Evolutionary conservation across 345 rosid genomes (phyloP).

Genomic region (Mangifera indica): DNA sequence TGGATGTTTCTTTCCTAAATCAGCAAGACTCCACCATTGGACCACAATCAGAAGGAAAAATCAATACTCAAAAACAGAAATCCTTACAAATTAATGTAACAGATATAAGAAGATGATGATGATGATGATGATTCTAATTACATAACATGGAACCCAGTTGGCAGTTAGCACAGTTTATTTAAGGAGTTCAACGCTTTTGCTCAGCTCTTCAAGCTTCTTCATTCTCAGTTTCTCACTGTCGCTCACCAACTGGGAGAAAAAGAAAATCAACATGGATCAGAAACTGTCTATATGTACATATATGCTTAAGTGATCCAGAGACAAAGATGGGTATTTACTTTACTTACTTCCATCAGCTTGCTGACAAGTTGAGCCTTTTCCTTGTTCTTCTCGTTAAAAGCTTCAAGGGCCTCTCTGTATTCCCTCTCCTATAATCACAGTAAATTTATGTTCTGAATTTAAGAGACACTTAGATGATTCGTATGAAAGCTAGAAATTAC

Average conservation of each 20-base stretch:
- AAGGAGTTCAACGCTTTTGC: slow-evolving; percentile 57
- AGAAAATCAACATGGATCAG: not conserved
- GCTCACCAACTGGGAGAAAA: slow-evolving; percentile 50
- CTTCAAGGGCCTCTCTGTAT: slow-evolving; percentile 82
- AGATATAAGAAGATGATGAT: slow-evolving; percentile 13
- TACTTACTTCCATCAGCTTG: slow-evolving; percentile 77
- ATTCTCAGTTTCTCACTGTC: slow-evolving; percentile 82
- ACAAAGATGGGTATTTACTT: not conserved
- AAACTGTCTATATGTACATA: not conserved
- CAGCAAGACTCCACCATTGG: slow-evolving; percentile 11
- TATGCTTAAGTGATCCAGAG: not conserved
- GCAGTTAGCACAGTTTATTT: slow-evolving; percentile 15
- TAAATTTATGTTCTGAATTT: not conserved
- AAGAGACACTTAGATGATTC: not conserved
- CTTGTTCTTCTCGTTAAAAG: slow-evolving; percentile 81
- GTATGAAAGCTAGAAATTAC: slow-evolving; percentile 13
- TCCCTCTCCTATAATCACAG: slow-evolving; percentile 69
- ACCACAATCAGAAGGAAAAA: slow-evolving; percentile 1
- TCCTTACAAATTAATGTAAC: not conserved
- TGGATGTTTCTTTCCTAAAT: slow-evolving; percentile 18
- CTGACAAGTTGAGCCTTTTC: slow-evolving; percentile 71
- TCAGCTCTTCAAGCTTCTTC: slow-evolving; percentile 91
- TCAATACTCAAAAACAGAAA: not conserved
- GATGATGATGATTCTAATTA: slow-evolving; percentile 24
- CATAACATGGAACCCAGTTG: slow-evolving; percentile 21